These are phyloP conservation scores for Metroxylon sagu DNA, from an alignment of 176 grass and related monocot genomes.

Conservation along the genomic window DNA sequence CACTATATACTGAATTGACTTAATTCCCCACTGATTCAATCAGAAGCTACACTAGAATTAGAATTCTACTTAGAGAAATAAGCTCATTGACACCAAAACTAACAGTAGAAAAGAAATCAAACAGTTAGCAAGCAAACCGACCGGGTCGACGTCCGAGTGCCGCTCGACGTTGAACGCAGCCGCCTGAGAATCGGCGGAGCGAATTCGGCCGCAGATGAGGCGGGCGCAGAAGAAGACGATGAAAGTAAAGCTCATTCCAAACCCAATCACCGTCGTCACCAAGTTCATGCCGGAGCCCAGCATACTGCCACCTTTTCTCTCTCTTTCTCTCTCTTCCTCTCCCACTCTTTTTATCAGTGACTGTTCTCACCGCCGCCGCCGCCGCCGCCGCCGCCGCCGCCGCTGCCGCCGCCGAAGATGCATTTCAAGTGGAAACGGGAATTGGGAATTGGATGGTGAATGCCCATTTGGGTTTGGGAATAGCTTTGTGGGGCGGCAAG, in stretches of 20 bases:
- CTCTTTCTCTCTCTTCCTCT: background rate
- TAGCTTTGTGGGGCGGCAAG: conserved; percentile 46
- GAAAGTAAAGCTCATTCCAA: conserved; percentile 93
- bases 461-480: conserved; percentile 63
- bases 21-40: too few relatives aligned
- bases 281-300: conserved; percentile 73
- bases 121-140: too few relatives aligned
- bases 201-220: conserved; percentile 69
- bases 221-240: conserved; percentile 86
- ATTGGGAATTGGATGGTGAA: conserved; percentile 14
- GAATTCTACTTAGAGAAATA: too few relatives aligned
- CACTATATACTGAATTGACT: too few relatives aligned
- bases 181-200: conserved; percentile 23
- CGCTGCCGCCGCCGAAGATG: background rate
- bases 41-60: too few relatives aligned
- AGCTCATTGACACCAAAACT: too few relatives aligned
- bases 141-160: conserved; percentile 43
- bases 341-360: too few relatives aligned
- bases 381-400: background rate
- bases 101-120: too few relatives aligned
- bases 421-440: conserved; percentile 19
- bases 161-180: conserved; percentile 53
- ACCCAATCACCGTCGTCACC: conserved; percentile 92
- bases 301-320: conserved; percentile 26
- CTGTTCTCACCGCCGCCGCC: background rate